These are phyloP conservation scores for Fusarium oxysporum DNA, from an alignment of 2,329 filamentous ascomycete genomes.

Conservation along the genomic window DNA sequence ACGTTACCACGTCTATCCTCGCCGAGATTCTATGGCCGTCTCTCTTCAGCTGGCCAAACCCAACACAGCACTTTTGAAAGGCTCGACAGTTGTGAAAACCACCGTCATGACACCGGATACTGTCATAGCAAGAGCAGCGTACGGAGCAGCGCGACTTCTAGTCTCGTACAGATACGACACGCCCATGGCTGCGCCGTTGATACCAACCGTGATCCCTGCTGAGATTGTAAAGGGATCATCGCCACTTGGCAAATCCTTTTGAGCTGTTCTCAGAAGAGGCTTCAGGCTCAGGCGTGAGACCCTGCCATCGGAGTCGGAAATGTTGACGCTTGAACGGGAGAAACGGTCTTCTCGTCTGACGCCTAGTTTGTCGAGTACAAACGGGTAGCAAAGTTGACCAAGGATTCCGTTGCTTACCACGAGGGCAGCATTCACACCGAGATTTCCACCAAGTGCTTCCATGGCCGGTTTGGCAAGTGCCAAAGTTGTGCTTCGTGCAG, in stretches of 20 bases:
- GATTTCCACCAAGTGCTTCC: conserved; percentile 57
- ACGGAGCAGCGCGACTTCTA: conserved; percentile 64
- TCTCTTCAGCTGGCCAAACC: conserved; percentile 47
- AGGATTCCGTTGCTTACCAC: conserved; percentile 65
- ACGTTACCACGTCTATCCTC: conserved; percentile 9
- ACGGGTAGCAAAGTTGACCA: conserved; percentile 55
- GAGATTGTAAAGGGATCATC: conserved; percentile 57
- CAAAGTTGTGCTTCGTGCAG: conserved; percentile 62
- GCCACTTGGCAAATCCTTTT: conserved; percentile 33
- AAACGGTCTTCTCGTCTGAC: conserved; percentile 27
- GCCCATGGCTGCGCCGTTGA: conserved; percentile 71
- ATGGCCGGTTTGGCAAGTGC: conserved; percentile 63
- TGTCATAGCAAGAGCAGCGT: conserved; percentile 68
- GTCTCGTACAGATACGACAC: conserved; percentile 68
- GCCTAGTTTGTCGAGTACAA: conserved; percentile 47
- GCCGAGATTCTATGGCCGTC: neutral
- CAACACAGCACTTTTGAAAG: conserved; percentile 55
- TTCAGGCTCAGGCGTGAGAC: neutral
- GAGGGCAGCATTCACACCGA: conserved; percentile 60
- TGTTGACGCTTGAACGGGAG: neutral
- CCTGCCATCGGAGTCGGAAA: conserved; percentile 6
- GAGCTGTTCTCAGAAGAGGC: conserved; percentile 14
- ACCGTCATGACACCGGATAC: conserved; percentile 68
- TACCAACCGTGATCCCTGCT: conserved; percentile 64
- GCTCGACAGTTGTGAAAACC: conserved; percentile 62